phyloP scores from a whole-genome alignment of 2,329 filamentous ascomycete genomes.

The Drechslerella coelobrocha region DNA sequence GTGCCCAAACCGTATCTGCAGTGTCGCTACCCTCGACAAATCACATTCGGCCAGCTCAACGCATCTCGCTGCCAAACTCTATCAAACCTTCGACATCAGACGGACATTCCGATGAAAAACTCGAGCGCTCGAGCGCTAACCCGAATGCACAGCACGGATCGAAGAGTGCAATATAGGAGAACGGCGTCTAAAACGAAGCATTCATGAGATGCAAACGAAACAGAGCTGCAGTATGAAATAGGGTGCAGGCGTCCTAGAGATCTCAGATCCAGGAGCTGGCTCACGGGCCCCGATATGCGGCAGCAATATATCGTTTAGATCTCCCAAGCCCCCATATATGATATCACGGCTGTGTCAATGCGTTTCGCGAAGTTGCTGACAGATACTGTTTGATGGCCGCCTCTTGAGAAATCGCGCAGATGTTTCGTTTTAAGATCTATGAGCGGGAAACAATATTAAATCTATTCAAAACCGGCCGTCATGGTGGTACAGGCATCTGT shows the following conservation, averaged over 20 bases:
- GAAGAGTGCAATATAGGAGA: neutral
- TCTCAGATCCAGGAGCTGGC: neutral
- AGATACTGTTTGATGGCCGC: neutral
- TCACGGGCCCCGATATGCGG: neutral
- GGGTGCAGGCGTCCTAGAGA: neutral
- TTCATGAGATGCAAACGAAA: neutral
- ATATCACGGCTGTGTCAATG: neutral
- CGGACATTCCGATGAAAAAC: neutral
- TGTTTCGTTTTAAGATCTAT: slow-evolving; percentile 44
- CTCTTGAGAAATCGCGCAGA: neutral
- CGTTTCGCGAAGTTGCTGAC: neutral
- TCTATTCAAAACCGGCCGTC: slow-evolving; percentile 38
- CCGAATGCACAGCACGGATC: neutral
- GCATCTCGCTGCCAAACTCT: neutral
- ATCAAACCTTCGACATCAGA: neutral
- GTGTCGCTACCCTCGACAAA: neutral
- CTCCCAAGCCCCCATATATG: neutral
- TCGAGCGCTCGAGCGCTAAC: slow-evolving; percentile 5
- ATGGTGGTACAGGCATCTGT: slow-evolving; percentile 10
- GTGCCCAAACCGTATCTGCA: neutral
- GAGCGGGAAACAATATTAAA: slow-evolving; percentile 29
- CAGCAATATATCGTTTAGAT: neutral
- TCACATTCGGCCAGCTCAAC: slow-evolving; percentile 5
- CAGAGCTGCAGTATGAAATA: neutral
- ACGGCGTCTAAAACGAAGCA: neutral